Base-by-base conservation (phyloP, 768 basidiomycete genomes). In the Lactarius sp. region DNA sequence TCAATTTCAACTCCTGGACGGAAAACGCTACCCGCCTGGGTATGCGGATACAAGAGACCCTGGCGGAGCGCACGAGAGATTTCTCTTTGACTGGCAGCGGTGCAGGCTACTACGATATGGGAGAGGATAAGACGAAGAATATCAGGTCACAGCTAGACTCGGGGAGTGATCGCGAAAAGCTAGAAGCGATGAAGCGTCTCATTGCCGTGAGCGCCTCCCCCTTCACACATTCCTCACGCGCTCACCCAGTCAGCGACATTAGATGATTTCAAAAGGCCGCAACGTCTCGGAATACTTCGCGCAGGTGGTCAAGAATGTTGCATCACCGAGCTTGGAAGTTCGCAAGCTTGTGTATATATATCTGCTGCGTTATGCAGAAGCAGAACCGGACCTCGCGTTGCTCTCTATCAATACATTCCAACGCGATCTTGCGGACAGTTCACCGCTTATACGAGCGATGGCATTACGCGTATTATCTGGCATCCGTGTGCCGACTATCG, bases 321-420 rank as follows among this genome's bases (percentile, higher is more conserved):
- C 93, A 2, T 91, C 94, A 2, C 85, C 86, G 60, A 92, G 92
- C 71, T 85, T 98, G 54, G 94, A 97, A 75, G 88, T 96, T 70
- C 86, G 96, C 63, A 98, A 98, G 76, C 85, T 99, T 57, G 94
- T 98, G 44, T 98, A 98, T 75, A 96, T 98, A 67, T 99, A 96
- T 77, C 87, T 99, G 67, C 79, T 98, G 51, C 88, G 93, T 64
- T 95, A 97, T 75, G 94, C 97, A 55, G 87, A 91, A 47, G 84
- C 87, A 39, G 94, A 97, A 70, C 95, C 97, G 14, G 97, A 98
- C 74, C 86, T 98, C 53, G 91, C 96, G 1, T 77, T 99, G 54
- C 81, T 99, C 36, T 95, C 94, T 3, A 96, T 99, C 78, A 99
- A 99, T 76, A 96, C 96, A 1, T 98, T 98, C 72, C 97, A 99